Evolutionary conservation across 192 early-diverging fungal species (phyloP), one percentile per base, ranked within the genome.

Genomic region (Mycoemilia scoparia): DNA sequence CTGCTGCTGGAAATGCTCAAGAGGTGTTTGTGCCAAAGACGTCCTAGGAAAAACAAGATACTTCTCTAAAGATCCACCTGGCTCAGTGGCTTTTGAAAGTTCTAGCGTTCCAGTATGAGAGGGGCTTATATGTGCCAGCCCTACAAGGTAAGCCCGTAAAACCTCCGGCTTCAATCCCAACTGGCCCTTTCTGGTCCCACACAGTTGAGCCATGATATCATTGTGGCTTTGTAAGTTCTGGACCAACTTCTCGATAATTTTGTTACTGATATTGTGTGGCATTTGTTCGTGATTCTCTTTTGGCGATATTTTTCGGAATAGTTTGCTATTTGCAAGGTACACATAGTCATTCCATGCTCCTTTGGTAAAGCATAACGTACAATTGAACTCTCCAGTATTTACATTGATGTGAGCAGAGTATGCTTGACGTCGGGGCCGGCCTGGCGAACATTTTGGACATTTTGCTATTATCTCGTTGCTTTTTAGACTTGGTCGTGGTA

Each of bases 321-420:
- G 49, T 26, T 52, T 36, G 20, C 57, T 38, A 9, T 18, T 27
- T n/a, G 64, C 53, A 11, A 64, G 49, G 28, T 61, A 42, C 27
- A 50, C 44, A 49, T 73, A 77, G 16, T 73, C 68, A 4, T 57
- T 48, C 70, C 73, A 77, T 7, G 47, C 27, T 0, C 75, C 72
- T 26, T 67, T 54, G 26, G 51, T 52, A 38, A 57, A 49, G 44
- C 75, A 77, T 15, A 47, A 54, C 1, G 57, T 58, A 34, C 75
- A 77, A 23, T 61, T 44, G 57, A 66, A 77, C 9, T 40, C 43
- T 4, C 75, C 72, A 1, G 60, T 67, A 21, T 43, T 29, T 10
- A 62, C 49, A 27, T 57, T 51, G 5, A 77, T 45, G 15, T 64
- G 61, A 4, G 67, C 70, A 23, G 57, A 52, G 42, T 67, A 72